Evolutionary conservation across 306 rosid species (phyloP).

Genomic region (Vigna trinervia): DNA sequence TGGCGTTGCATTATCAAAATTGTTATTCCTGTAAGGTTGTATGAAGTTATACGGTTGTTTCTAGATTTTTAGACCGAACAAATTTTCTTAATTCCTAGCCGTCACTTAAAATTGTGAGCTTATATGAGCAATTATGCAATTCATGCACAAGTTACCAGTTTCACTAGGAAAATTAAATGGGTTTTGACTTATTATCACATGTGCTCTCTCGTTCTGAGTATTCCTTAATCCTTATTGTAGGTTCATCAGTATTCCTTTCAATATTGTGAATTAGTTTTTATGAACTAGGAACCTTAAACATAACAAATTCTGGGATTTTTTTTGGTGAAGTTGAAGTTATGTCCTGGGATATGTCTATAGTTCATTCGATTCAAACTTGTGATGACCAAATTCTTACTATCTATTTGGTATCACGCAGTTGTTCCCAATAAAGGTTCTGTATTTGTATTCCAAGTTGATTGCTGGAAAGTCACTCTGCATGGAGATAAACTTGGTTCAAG

Average conservation of each 20-base stretch:
- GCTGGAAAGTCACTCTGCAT: conserved; percentile 81
- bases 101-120: neutral
- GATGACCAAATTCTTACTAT: conserved; percentile 37
- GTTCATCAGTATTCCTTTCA: neutral
- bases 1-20: conserved; percentile 14
- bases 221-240: neutral
- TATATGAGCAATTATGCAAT: neutral
- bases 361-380: neutral
- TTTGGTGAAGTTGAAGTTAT: conserved; percentile 10
- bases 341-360: no score
- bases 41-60: neutral
- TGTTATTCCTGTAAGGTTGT: conserved; percentile 26
- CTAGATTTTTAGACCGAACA: neutral
- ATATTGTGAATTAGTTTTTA: no score
- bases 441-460: conserved; percentile 73
- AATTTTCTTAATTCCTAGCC: neutral
- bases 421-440: conserved; percentile 78
- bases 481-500: conserved; percentile 86
- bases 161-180: neutral
- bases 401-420: conserved; percentile 61
- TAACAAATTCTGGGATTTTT: neutral
- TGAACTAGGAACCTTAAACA: no score
- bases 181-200: conserved; percentile 5
- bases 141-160: neutral
- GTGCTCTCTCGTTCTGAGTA: neutral